Evolutionary conservation across 352 stramenopile genomes (phyloP), one percentile per base, ranked within the genome.

Genomic region (Globisporangium apiculatum): DNA sequence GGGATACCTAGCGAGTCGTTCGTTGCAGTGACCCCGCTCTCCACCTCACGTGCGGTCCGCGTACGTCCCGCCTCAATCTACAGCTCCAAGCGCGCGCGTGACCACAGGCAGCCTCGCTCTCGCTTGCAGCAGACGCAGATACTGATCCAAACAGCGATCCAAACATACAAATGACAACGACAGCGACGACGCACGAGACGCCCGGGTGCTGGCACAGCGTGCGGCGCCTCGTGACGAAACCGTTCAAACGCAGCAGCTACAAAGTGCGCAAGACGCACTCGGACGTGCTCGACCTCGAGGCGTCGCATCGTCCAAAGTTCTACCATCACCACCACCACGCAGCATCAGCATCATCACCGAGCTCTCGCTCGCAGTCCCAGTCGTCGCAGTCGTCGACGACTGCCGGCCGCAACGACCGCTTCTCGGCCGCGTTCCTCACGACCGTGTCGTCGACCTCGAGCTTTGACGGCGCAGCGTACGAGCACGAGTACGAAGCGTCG

Each of bases 401-500:
- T 31, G 52, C 45, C 1, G 47, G 40, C 3, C 58, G 58, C 58
- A 35, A n/a, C 1, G 58, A 64, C 40, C 48, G 58, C 43, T 64
- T 43, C 52, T 64, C 58, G 7, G 58, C 36, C 2, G 58, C 46
- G n/a, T 45, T 64, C 24, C 40, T 12, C 8, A 64, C 58, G 37
- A 64, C 43, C 18, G 58, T 64, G 24, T 64, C 58, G 47, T 64
- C 58, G 14, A 64, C 58, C 4, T 58, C 53, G 46, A 64, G 58
- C 52, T 64, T 58, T 35, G 58, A 64, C 17, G 47, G 45, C 40
- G 46, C 38, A n/a, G 67, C 67, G 42, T 79, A 76, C 60, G 69
- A 80, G 42, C 60, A 75, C 40, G 63, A 65, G 48, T 67, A 74
- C 24, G 62, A 79, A 18, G 58, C 53, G 11, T 51, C 58, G 46